Evolutionary conservation across 345 rosid genomes (phyloP).

Genomic region (Linum usitatissimum): DNA sequence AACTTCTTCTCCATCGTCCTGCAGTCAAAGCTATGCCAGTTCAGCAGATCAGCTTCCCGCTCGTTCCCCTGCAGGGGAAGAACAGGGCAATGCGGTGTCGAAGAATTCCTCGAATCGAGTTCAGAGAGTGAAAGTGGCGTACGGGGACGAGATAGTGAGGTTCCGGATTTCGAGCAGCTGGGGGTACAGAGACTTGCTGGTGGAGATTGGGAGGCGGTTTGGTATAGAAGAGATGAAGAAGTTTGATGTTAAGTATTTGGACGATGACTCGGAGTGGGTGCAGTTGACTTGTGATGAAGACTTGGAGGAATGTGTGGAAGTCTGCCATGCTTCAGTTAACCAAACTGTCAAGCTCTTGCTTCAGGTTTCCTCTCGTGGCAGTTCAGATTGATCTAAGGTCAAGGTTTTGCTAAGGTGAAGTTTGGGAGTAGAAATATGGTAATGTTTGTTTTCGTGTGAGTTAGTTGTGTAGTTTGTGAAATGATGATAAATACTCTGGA

Average conservation of each 20-base stretch:
- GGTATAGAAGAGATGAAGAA: constrained; percentile 39
- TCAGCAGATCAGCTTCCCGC: constrained; percentile 36
- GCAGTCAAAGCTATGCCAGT: constrained; percentile 51
- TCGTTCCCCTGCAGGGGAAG: constrained; percentile 15
- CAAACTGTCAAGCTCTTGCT: constrained; percentile 55
- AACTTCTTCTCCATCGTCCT: constrained; percentile 52
- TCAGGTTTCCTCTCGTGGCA: constrained; percentile 36
- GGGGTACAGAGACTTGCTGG: constrained; percentile 34
- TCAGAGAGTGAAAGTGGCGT: constrained; percentile 51
- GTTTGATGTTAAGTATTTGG: constrained; percentile 75
- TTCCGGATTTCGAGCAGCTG: constrained; percentile 48
- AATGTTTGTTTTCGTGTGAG: no score
- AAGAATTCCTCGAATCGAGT: constrained; percentile 28
- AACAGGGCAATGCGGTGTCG: constrained; percentile 20
- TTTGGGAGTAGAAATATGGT: no score
- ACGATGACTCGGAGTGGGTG: constrained; percentile 93
- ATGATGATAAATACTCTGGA: no score
- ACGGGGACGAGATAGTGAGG: constrained; percentile 56
- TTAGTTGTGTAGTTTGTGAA: no score
- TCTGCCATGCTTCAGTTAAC: constrained; percentile 38
- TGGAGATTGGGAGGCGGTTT: constrained; percentile 67
- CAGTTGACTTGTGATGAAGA: constrained; percentile 80
- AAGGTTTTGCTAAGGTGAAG: no score
- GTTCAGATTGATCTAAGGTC: no score
- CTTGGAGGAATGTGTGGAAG: constrained; percentile 68